Evolutionary conservation across 768 basidiomycete genomes (phyloP).

Genomic region (Kwoniella shandongensis): DNA sequence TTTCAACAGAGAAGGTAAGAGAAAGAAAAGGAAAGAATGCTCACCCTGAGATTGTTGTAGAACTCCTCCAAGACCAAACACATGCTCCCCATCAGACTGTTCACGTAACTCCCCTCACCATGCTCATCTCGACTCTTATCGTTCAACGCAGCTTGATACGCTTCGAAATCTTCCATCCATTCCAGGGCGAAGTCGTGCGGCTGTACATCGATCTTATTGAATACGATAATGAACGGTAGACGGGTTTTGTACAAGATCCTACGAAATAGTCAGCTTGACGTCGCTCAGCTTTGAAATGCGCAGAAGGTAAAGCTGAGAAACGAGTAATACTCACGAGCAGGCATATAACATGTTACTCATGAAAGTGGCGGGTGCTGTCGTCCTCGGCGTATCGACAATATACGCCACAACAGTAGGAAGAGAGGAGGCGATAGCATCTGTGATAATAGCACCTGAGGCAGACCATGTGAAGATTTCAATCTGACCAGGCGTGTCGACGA

Average conservation of each 20-base stretch:
- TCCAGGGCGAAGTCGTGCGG: slow-evolving; percentile 87
- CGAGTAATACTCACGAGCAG: slow-evolving; percentile 68
- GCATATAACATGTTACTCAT: slow-evolving; percentile 99
- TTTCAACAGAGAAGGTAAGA: no score
- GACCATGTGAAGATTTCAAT: slow-evolving; percentile 99
- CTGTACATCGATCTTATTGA: slow-evolving; percentile 96
- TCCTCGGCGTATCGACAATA: slow-evolving; percentile 94
- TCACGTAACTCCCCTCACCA: slow-evolving; percentile 84
- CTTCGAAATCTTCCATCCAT: slow-evolving; percentile 98
- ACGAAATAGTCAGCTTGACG: no score
- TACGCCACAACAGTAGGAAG: slow-evolving; percentile 95
- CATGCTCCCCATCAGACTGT: slow-evolving; percentile 98
- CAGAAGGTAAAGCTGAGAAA: background rate
- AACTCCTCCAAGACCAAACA: slow-evolving; percentile 97
- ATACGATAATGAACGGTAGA: slow-evolving; percentile 92
- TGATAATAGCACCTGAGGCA: slow-evolving; percentile 96
- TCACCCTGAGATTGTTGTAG: slow-evolving; percentile 88
- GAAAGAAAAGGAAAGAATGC: slow-evolving; percentile 31
- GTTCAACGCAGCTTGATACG: slow-evolving; percentile 83
- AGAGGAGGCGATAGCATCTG: slow-evolving; percentile 89
- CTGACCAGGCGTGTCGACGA: slow-evolving; percentile 96
- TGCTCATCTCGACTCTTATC: slow-evolving; percentile 70
- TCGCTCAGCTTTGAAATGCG: no score
- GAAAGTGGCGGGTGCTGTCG: slow-evolving; percentile 86
- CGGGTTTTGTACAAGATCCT: slow-evolving; percentile 98